These are phyloP conservation scores for Mucor sp. DNA, from an alignment of 371 early-diverging fungal species.

Conservation along the genomic window DNA sequence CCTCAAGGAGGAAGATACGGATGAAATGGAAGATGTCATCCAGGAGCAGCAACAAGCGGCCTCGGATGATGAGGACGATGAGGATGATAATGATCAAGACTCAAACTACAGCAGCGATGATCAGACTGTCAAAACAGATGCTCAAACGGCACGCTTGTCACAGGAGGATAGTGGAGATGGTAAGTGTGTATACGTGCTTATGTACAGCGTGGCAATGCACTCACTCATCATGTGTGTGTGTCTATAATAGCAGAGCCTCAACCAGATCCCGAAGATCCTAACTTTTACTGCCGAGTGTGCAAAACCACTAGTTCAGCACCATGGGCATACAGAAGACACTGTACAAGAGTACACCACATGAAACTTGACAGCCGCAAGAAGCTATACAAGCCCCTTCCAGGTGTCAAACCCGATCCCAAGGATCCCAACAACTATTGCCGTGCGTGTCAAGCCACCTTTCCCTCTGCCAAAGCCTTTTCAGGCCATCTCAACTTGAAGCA, in stretches of 20 bases:
- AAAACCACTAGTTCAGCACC: background rate
- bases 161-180: background rate
- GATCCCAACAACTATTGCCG: background rate
- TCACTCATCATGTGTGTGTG: background rate
- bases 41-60: background rate
- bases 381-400: background rate
- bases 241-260: background rate
- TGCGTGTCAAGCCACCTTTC: background rate
- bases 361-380: background rate
- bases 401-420: background rate
- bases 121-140: background rate
- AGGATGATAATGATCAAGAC: background rate
- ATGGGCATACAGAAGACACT: background rate
- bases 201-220: too few species aligned
- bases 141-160: background rate
- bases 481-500: background rate
- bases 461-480: background rate
- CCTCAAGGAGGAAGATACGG: background rate
- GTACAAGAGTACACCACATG: background rate
- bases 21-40: background rate
- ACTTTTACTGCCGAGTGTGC: slow-evolving; percentile 1
- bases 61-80: background rate
- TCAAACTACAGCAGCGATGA: background rate
- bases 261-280: background rate
- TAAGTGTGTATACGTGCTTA: background rate